These are phyloP conservation scores for Seminavis robusta DNA, from an alignment of 108 stramenopile species.

Conservation along the genomic window DNA sequence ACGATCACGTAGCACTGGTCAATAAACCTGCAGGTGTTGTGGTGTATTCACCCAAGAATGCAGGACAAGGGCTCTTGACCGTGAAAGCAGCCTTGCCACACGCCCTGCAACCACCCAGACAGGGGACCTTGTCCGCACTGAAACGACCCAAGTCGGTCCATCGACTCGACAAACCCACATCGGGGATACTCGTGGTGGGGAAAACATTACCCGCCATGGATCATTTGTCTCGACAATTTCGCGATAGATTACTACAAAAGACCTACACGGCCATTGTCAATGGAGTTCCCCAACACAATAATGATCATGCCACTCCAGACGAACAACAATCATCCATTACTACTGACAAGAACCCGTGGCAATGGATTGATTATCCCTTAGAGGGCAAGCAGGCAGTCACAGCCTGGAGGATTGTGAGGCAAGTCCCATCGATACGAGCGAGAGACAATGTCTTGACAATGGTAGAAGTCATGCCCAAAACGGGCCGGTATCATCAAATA, in stretches of 20 bases:
- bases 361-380: constrained; percentile 54
- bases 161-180: constrained; percentile 77
- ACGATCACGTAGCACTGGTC: constrained; percentile 81
- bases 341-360: constrained; percentile 49
- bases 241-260: constrained; percentile 69
- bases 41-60: constrained; percentile 48
- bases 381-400: constrained; percentile 72
- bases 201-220: constrained; percentile 83
- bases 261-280: constrained; percentile 79
- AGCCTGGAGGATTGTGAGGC: constrained; percentile 46
- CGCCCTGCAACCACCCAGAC: constrained; percentile 51
- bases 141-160: constrained; percentile 78
- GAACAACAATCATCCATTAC: too few relatives aligned
- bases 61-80: constrained; percentile 62
- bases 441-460: constrained; percentile 44
- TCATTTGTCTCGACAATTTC: constrained; percentile 58
- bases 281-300: constrained; percentile 53
- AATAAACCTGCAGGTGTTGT: constrained; percentile 82
- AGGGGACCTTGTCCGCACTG: constrained; percentile 49
- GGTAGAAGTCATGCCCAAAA: constrained; percentile 79
- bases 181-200: constrained; percentile 62
- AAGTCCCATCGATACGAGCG: constrained; percentile 28
- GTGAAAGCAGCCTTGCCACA: constrained; percentile 66
- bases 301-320: constrained; percentile 21
- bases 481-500: constrained; percentile 85